Conservation (phyloP, 1,139 yeast species). For the Suhomyces ambrosiae region DNA sequence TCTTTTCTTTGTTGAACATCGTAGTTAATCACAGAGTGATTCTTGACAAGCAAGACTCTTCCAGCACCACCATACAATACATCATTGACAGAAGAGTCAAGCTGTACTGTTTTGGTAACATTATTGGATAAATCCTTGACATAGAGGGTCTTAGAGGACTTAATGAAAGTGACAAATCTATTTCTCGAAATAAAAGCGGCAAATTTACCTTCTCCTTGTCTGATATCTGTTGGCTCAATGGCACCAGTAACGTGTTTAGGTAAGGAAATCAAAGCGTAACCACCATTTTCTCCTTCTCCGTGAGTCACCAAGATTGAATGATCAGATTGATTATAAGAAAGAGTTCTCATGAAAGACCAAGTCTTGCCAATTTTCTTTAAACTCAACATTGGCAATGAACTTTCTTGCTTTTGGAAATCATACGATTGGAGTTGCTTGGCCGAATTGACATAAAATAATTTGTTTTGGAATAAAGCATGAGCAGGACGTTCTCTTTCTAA, state of each 20-base stretch:
- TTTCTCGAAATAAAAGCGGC: conserved; percentile 94
- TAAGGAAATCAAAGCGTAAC: conserved; percentile 73
- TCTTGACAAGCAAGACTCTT: conserved; percentile 72
- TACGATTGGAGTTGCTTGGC: conserved; percentile 85
- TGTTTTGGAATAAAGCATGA: conserved; percentile 67
- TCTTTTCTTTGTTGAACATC: conserved; percentile 93
- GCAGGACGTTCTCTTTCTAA: conserved; percentile 98
- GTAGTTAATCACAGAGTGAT: conserved; percentile 71
- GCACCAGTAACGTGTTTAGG: conserved; percentile 94
- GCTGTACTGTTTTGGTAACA: conserved; percentile 75
- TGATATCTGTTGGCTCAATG: conserved; percentile 78
- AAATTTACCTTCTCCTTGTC: conserved; percentile 80
- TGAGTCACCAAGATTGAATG: conserved; percentile 82
- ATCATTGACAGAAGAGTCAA: conserved; percentile 73
- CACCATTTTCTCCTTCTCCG: conserved; percentile 62
- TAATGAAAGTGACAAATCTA: conserved; percentile 82
- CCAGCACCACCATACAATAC: conserved; percentile 84
- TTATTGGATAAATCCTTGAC: conserved; percentile 83
- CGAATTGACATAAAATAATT: conserved; percentile 72
- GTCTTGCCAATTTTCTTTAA: conserved; percentile 82
- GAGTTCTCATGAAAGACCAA: conserved; percentile 82
- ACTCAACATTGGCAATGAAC: conserved; percentile 78
- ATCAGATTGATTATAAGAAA: conserved; percentile 92
- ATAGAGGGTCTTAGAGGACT: conserved; percentile 64
- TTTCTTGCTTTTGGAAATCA: conserved; percentile 62